phyloP scores from a whole-genome alignment of 306 rosid species.

The Prunus mira region DNA sequence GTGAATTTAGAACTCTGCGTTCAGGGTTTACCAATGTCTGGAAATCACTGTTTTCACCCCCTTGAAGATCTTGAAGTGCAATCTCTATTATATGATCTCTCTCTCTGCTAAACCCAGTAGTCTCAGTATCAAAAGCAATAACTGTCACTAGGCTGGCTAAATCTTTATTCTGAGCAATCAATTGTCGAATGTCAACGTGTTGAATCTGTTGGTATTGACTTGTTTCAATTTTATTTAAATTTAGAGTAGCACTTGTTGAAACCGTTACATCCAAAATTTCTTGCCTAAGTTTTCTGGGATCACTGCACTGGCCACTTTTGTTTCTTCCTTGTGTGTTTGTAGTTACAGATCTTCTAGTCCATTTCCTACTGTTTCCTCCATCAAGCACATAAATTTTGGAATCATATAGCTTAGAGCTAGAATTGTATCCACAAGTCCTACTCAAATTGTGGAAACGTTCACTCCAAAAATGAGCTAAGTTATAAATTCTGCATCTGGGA shows the following conservation, averaged over 20 bases:
- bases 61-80: constrained; percentile 74
- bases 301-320: constrained; percentile 34
- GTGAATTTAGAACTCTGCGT: constrained; percentile 44
- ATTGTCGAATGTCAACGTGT: constrained; percentile 41
- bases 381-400: constrained; percentile 49
- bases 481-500: constrained; percentile 64
- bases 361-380: constrained; percentile 57
- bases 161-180: constrained; percentile 57
- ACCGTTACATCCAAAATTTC: constrained; percentile 53
- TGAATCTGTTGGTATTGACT: constrained; percentile 50
- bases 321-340: constrained; percentile 58
- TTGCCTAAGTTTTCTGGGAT: constrained; percentile 42
- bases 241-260: constrained; percentile 42
- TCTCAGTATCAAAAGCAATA: constrained; percentile 71
- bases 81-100: constrained; percentile 65
- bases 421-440: constrained; percentile 35
- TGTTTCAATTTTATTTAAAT: constrained; percentile 47
- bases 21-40: constrained; percentile 86
- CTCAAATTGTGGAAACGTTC: constrained; percentile 47
- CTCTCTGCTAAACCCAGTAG: constrained; percentile 68
- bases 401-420: constrained; percentile 39
- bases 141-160: constrained; percentile 51
- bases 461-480: constrained; percentile 54
- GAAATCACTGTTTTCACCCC: constrained; percentile 86
- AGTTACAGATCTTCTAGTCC: constrained; percentile 69